phyloP scores from a whole-genome alignment of 768 basidiomycete genomes.

The Lactarius pseudohatsudake region DNA sequence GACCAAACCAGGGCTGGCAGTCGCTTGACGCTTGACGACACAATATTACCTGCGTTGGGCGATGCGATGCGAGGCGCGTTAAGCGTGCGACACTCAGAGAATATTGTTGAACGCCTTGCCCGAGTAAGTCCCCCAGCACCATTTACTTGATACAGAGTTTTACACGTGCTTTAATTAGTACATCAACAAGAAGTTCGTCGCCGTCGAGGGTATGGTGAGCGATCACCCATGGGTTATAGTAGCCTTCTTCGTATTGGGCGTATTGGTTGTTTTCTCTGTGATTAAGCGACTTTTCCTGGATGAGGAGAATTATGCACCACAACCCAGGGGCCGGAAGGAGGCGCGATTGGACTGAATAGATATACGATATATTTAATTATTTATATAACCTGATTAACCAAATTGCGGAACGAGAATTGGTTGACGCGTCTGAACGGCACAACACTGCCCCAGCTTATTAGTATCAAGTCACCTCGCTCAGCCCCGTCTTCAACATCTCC shows the following conservation, averaged over 20 bases:
- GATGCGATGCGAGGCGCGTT: slow-evolving; percentile 55
- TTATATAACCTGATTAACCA: not conserved
- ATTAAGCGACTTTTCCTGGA: slow-evolving; percentile 32
- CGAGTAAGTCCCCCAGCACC: slow-evolving; percentile 47
- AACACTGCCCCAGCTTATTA: not conserved
- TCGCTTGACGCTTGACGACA: slow-evolving; percentile 53
- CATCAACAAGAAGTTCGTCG: slow-evolving; percentile 34
- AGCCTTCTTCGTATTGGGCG: slow-evolving; percentile 29
- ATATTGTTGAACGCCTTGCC: slow-evolving; percentile 62
- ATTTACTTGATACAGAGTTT: not conserved
- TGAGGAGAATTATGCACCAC: slow-evolving; percentile 12
- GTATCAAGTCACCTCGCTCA: not conserved
- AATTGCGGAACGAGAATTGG: not conserved
- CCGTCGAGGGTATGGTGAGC: slow-evolving; percentile 33
- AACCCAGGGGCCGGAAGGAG: slow-evolving; percentile 14
- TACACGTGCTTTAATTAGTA: slow-evolving; percentile 30
- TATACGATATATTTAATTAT: slow-evolving; percentile 13
- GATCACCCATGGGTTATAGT: slow-evolving; percentile 33
- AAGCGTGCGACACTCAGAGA: slow-evolving; percentile 64
- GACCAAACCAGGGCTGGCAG: slow-evolving; percentile 59
- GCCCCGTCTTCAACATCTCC: slow-evolving; percentile 2
- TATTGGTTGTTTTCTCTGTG: slow-evolving; percentile 29
- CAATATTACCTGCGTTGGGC: slow-evolving; percentile 69
- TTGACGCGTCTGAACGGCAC: slow-evolving; percentile 19
- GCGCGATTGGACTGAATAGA: slow-evolving; percentile 21